These are phyloP conservation scores for Diaporthe vaccinii DNA, from an alignment of 2,329 filamentous ascomycete genomes.

Conservation along the genomic window DNA sequence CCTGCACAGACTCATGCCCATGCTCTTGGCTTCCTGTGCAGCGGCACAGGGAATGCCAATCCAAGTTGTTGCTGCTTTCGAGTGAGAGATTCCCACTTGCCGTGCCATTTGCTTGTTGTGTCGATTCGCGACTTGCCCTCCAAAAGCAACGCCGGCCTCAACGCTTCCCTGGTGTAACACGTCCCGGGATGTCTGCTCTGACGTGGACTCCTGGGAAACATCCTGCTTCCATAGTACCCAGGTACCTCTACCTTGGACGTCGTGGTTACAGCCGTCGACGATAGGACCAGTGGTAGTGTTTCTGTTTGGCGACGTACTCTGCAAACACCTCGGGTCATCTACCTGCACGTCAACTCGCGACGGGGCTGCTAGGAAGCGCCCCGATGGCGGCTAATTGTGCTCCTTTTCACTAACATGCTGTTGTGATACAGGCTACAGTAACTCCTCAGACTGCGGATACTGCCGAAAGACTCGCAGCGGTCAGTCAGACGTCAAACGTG, in stretches of 20 bases:
- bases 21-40: conserved; percentile 7
- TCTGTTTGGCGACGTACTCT: conserved; percentile 11
- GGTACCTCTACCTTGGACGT: background rate
- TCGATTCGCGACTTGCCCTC: background rate
- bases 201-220: background rate
- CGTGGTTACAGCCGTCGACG: background rate
- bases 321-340: conserved; percentile 7
- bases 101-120: background rate
- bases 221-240: background rate
- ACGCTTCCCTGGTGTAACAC: background rate
- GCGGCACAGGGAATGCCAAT: background rate
- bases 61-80: conserved; percentile 10
- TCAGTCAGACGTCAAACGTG: conserved; percentile 62
- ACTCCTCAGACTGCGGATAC: conserved; percentile 66
- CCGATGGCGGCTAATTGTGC: conserved; percentile 10
- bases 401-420: conserved; percentile 29
- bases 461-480: conserved; percentile 62
- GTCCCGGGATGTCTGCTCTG: conserved; percentile 8
- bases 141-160: background rate
- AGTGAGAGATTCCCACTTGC: background rate
- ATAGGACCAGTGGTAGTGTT: background rate
- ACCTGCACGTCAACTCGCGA: conserved; percentile 3
- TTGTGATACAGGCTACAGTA: conserved; percentile 61
- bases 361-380: background rate
- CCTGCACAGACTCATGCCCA: conserved; percentile 1